Conservation (phyloP, 495 filamentous ascomycete species). For the Neurospora sp. region DNA sequence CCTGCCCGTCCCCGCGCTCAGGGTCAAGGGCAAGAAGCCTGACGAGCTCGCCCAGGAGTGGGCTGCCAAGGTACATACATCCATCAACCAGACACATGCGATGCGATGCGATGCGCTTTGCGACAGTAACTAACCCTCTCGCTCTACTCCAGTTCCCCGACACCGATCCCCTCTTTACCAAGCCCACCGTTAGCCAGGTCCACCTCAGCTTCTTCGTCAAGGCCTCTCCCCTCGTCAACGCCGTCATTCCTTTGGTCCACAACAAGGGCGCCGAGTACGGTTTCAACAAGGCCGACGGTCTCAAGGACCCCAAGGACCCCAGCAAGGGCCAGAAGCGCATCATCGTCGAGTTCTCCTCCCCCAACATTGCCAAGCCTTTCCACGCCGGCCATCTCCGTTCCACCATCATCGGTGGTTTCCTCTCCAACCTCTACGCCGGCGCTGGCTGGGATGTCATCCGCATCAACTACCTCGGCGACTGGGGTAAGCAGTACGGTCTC, state of each 20-base stretch:
- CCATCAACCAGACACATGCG: neutral
- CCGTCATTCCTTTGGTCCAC: conserved; percentile 56
- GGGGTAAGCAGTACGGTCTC: conserved; percentile 59
- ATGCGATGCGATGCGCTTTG: neutral
- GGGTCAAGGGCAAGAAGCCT: conserved; percentile 75
- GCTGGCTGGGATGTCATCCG: conserved; percentile 52
- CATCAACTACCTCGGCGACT: conserved; percentile 61
- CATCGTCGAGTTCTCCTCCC: conserved; percentile 49
- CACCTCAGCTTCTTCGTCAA: conserved; percentile 82
- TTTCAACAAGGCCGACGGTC: conserved; percentile 51
- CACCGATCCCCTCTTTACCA: conserved; percentile 58
- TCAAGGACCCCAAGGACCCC: conserved; percentile 57
- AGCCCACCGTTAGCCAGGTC: conserved; percentile 49
- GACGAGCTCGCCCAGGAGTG: conserved; percentile 61
- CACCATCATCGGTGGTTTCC: conserved; percentile 58
- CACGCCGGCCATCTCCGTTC: conserved; percentile 58
- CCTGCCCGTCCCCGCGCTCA: conserved; percentile 67
- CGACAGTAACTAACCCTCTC: neutral
- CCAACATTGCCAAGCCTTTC: conserved; percentile 59
- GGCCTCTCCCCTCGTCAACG: conserved; percentile 43
- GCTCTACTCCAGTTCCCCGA: conserved; percentile 53
- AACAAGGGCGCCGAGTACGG: conserved; percentile 53
- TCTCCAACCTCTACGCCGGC: conserved; percentile 48
- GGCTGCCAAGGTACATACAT: conserved; percentile 46
- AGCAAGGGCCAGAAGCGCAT: conserved; percentile 62